Evolutionary conservation across 2,329 filamentous ascomycete genomes (phyloP), one percentile per base, ranked within the genome.

Genomic region (Scedosporium dehoogii): DNA sequence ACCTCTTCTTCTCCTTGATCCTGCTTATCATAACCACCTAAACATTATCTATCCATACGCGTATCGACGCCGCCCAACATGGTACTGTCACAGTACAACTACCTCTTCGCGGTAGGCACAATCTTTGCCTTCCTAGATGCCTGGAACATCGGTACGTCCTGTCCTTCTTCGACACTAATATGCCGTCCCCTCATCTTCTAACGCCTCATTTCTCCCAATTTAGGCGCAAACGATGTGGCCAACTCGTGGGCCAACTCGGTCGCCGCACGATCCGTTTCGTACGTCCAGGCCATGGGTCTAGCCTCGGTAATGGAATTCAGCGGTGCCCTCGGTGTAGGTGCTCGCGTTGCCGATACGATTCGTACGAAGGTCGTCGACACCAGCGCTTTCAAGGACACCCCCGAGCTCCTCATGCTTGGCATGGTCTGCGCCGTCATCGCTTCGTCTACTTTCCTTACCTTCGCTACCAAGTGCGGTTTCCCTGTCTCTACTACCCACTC

Each of bases 231-330:
- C 74, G 88, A 90, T 87, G 87, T 90, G 64, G 87, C 88, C 73
- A 91, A 90, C 77, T 83, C 86, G 1, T 91, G 85, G 84, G 87
- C 87, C n/a, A 89, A 85, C 41, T 87, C 84, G 66, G 88, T 90
- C 63, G 88, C 85, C 1, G 89, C 87, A 3, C 79, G 86, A 46
- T 89, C 87, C 63, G 73, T 88, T 51, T 80, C 81, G 18, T 82
- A 86, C 70, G 65, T 81, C 61, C 84, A 87, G 71, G 85, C 82
- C 66, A 84, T 85, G 82, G 66, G 80, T 12, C 73, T 84, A 29
- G 83, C 81, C 44, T 78, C 79, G 55, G 69, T 86, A 64, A 85
- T 86, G 75, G 85, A 88, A 72, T 84, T 87, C 66, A 72, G 78
- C n/a, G 85, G 85, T 59, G 78, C 82, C 51, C 75, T 87, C 33